Percentiles rank a stretch among this genome's conserved stretches.
phyloP scores from a whole-genome alignment of 306 rosid genomes.

The Biancaea sappan region DNA sequence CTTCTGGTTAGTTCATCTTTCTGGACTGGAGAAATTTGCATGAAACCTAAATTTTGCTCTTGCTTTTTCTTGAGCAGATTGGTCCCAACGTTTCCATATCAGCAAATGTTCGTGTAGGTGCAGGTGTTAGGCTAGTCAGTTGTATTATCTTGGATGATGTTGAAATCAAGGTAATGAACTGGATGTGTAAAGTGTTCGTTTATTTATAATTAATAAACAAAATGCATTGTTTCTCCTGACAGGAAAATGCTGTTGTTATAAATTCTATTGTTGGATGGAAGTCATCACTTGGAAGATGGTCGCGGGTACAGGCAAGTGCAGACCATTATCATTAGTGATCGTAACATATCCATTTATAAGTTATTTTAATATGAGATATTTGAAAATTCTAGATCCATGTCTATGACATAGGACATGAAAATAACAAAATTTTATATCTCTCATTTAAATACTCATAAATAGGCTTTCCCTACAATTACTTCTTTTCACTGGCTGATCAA shows the following conservation, averaged over 20 bases:
- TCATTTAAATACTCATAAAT: background rate
- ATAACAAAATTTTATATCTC: background rate
- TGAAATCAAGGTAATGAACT: conserved; percentile 68
- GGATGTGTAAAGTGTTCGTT: background rate
- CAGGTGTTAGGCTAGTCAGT: conserved; percentile 80
- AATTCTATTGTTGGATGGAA: conserved; percentile 95
- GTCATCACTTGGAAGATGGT: conserved; percentile 91
- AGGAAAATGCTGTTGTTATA: conserved; percentile 84
- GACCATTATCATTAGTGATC: background rate
- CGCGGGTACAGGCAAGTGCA: conserved; percentile 80
- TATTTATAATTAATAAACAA: conserved; percentile 3
- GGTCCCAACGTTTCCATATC: conserved; percentile 94
- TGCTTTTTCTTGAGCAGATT: conserved; percentile 56
- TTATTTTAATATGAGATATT: background rate
- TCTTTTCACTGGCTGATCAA: background rate
- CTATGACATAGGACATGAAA: too few species aligned
- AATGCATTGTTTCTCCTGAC: conserved; percentile 33
- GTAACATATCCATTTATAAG: too few species aligned
- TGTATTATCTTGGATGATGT: conserved; percentile 88
- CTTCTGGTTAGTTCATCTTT: conserved; percentile 5
- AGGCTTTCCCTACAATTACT: background rate
- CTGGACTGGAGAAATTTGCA: conserved; percentile 4
- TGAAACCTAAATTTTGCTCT: background rate
- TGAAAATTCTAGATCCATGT: background rate
- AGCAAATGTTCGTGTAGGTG: conserved; percentile 91